phyloP scores from a whole-genome alignment of 208 protist species.

The Vickermania ingenoplastis region DNA sequence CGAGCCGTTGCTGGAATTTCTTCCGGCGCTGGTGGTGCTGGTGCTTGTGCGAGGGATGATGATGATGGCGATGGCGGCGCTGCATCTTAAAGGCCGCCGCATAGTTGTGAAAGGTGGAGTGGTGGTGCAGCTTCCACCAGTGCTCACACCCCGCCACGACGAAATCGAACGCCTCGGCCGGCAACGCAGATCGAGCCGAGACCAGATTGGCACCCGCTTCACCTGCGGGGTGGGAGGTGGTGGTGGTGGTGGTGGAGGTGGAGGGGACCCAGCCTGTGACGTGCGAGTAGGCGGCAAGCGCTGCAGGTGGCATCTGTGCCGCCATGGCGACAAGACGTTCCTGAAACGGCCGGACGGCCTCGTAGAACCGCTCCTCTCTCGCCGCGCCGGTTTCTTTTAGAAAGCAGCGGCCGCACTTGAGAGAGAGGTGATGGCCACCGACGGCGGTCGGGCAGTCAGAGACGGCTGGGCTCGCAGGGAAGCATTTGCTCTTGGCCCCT shows the following conservation, averaged over 20 bases:
- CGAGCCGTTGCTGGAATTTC: no score
- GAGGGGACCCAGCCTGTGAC: not conserved
- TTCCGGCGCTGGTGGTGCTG: no score
- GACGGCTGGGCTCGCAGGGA: not conserved
- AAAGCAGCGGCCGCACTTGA: slow-evolving; percentile 46
- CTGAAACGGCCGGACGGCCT: slow-evolving; percentile 50
- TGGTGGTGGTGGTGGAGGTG: not conserved
- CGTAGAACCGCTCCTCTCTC: slow-evolving; percentile 75
- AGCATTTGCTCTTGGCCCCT: no score
- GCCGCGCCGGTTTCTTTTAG: slow-evolving; percentile 67
- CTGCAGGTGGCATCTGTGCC: not conserved
- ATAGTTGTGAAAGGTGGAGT: not conserved
- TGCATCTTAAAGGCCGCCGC: not conserved
- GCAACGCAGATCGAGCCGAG: not conserved
- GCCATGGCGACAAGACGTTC: slow-evolving; percentile 20
- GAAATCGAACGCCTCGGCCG: not conserved
- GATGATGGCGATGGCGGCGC: no score
- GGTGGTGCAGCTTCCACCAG: not conserved
- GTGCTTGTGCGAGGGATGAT: no score
- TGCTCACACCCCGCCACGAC: not conserved
- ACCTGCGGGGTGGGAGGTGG: not conserved
- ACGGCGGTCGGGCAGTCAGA: slow-evolving; percentile 15
- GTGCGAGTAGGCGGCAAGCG: not conserved
- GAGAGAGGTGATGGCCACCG: slow-evolving; percentile 71
- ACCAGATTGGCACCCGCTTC: not conserved